These are phyloP conservation scores for Helotiales sp. DNA, from an alignment of 2,329 filamentous ascomycete genomes.

Conservation along the genomic window DNA sequence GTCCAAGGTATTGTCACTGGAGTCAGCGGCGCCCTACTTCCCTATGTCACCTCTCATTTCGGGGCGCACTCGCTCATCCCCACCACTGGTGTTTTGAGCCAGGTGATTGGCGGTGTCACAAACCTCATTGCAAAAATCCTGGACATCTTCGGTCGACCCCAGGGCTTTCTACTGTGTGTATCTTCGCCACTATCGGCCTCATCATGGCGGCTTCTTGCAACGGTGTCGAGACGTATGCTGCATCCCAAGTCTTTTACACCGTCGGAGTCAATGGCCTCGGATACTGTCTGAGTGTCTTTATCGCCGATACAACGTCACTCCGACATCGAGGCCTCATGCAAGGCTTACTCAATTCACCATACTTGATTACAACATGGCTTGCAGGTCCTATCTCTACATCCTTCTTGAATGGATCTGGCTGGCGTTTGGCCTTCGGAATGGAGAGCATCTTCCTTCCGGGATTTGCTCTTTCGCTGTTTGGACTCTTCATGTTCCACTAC, in stretches of 20 bases:
- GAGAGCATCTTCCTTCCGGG: slow-evolving; percentile 69
- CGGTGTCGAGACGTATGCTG: slow-evolving; percentile 63
- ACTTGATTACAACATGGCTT: slow-evolving; percentile 63
- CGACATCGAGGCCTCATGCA: no score
- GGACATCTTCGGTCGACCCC: slow-evolving; percentile 55
- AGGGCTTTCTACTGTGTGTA: slow-evolving; percentile 48
- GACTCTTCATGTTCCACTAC: slow-evolving; percentile 55
- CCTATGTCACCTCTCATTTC: slow-evolving; percentile 22
- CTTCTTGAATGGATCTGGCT: slow-evolving; percentile 59
- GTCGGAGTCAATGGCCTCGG: slow-evolving; percentile 52
- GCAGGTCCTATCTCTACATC: no score
- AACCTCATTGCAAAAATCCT: slow-evolving; percentile 24
- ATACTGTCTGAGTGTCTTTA: slow-evolving; percentile 60
- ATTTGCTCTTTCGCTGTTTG: slow-evolving; percentile 62
- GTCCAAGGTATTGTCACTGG: slow-evolving; percentile 18
- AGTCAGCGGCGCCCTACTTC: slow-evolving; percentile 22
- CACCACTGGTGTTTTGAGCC: slow-evolving; percentile 18
- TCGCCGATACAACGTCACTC: slow-evolving; percentile 70
- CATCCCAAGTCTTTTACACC: slow-evolving; percentile 64
- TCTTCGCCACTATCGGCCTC: slow-evolving; percentile 49
- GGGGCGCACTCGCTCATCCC: slow-evolving; percentile 17
- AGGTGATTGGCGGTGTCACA: slow-evolving; percentile 19
- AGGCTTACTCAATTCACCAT: slow-evolving; percentile 43
- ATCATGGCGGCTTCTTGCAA: slow-evolving; percentile 68
- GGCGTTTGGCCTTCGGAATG: slow-evolving; percentile 70